Conservation (phyloP, 106 monocot species). For the Phalaenopsis equestris region DNA sequence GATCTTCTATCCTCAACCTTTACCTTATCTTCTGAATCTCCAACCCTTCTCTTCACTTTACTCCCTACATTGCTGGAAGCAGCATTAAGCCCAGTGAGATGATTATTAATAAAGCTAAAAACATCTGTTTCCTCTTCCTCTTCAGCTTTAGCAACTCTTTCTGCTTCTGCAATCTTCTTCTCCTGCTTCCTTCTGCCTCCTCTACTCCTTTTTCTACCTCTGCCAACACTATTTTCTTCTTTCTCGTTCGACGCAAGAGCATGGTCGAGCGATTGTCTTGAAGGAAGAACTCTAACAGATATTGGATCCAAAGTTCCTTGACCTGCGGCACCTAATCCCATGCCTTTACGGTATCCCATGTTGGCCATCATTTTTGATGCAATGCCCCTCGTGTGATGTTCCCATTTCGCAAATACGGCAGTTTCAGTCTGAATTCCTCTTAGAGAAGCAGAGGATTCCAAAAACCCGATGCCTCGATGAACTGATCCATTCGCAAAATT, state of each 20-base stretch:
- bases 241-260: conserved; percentile 35
- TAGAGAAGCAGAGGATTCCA: conserved; percentile 36
- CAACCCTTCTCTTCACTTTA: conserved; percentile 15
- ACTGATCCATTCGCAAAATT: conserved; percentile 19
- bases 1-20: conserved; percentile 60
- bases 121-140: conserved; percentile 43
- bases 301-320: conserved; percentile 81
- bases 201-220: conserved; percentile 56
- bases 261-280: conserved; percentile 73
- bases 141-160: conserved; percentile 46
- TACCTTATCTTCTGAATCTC: neutral
- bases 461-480: conserved; percentile 61
- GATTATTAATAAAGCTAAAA: conserved; percentile 88
- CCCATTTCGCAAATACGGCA: conserved; percentile 84
- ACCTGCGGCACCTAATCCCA: conserved; percentile 80
- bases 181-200: conserved; percentile 78
- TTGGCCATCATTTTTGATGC: conserved; percentile 97
- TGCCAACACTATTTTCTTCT: conserved; percentile 11
- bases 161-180: conserved; percentile 60
- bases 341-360: conserved; percentile 92
- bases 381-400: conserved; percentile 85
- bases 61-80: neutral
- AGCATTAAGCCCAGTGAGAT: conserved; percentile 47
- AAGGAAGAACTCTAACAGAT: conserved; percentile 57
- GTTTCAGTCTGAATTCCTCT: conserved; percentile 84